Evolutionary conservation across 2,329 filamentous ascomycete species (phyloP).

Genomic region (Drechslerella dactyloides): DNA sequence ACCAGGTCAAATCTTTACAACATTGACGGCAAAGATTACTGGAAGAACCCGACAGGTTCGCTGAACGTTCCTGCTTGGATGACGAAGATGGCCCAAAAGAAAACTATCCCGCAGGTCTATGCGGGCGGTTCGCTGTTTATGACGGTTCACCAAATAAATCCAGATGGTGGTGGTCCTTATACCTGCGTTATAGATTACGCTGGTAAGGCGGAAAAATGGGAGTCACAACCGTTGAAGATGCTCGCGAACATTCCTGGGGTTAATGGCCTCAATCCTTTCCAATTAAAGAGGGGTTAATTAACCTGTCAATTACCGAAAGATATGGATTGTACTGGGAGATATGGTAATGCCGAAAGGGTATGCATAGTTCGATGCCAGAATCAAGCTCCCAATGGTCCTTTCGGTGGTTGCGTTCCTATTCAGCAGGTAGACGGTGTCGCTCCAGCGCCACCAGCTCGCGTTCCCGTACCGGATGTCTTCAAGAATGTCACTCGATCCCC

Average conservation of each 20-base stretch:
- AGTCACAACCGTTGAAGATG: not conserved
- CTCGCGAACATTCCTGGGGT: not conserved
- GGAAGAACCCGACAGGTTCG: not conserved
- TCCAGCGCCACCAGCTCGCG: too few relatives aligned
- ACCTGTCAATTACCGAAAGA: not conserved
- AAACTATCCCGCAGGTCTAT: conserved; percentile 65
- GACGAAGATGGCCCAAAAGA: not conserved
- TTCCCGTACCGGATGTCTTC: too few relatives aligned
- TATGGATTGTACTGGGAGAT: conserved; percentile 65
- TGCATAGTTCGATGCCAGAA: conserved; percentile 71
- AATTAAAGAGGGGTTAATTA: not conserved
- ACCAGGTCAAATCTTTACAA: conserved; percentile 1
- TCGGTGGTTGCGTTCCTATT: conserved; percentile 67
- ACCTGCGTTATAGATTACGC: conserved; percentile 69
- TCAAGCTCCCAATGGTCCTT: conserved; percentile 67
- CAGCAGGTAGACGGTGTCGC: conserved; percentile 56
- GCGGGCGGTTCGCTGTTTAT: conserved; percentile 66
- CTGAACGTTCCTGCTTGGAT: not conserved
- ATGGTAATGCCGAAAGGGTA: conserved; percentile 66
- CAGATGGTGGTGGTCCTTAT: conserved; percentile 60
- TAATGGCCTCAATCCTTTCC: not conserved
- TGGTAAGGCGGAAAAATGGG: conserved; percentile 62
- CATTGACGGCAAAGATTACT: not conserved
- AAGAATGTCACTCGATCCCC: too few relatives aligned
- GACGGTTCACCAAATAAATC: conserved; percentile 63